Evolutionary conservation across 2,329 filamentous ascomycete species (phyloP), one percentile per base, ranked within the genome.

Genomic region (Fusarium kyushuense): DNA sequence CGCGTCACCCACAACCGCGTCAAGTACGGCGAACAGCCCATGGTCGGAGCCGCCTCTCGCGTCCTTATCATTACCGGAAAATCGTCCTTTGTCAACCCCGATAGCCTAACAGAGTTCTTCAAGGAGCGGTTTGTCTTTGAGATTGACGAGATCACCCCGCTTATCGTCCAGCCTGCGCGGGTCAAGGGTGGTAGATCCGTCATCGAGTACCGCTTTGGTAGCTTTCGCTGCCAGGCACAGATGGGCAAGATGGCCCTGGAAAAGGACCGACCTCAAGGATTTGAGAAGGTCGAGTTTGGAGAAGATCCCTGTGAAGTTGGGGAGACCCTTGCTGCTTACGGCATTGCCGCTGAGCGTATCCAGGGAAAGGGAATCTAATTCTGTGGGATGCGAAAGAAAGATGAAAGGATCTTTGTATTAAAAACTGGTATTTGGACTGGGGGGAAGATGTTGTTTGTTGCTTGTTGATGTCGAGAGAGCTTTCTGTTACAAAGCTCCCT

Each of bases 161-260:
- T 74, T 19, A 73, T 82, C 21, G 69, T 75, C 35, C 58, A 65
- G 27, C 74, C 62, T 0, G 63, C 65, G 2, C 17, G 35, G 8
- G n/a, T 57, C n/a, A 63, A 49, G 25, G 56, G 69, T 1, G 68
- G 68, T 1, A 75, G 77, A 23, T 71, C 71, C 0, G 78, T 82
- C 3, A 64, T 85, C 16, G 85, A 87, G 77, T 85, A 82, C 67
- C 79, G 81, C 13, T 88, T 88, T 66, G 84, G 84, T 1, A 86
- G 84, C 56, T 88, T 81, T 59, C 81, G 85, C 1, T 85, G 83
- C 74, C 86, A 88, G 79, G 79, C 85, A 0, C 81, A 86, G 75
- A 80, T 82, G 52, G 84, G 82, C 2, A 79, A 80, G 72, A 79
- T 79, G 73, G 73, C 79, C 0, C 69, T 82, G 27, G 76, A 80